Conservation (phyloP, 1,284 basidiomycete genomes). For the Ceratobasidium sp. region DNA sequence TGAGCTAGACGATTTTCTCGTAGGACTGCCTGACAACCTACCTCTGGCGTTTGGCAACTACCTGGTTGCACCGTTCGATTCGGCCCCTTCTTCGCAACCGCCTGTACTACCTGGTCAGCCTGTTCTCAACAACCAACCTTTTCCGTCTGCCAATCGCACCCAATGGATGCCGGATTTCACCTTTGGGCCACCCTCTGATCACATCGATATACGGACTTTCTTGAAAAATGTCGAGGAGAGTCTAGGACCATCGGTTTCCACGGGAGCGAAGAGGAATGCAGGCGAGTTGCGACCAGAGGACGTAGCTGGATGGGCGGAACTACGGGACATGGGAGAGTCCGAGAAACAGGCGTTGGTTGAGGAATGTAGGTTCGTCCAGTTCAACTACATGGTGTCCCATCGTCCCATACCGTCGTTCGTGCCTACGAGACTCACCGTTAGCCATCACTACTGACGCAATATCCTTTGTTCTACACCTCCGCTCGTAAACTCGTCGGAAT, state of each 20-base stretch:
- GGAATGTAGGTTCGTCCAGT: constrained; percentile 30
- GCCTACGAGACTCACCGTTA: neutral
- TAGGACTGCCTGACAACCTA: neutral
- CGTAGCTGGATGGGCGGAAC: constrained; percentile 23
- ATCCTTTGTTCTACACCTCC: neutral
- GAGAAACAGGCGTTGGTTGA: constrained; percentile 11
- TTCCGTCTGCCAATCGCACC: neutral
- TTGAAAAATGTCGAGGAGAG: constrained; percentile 6
- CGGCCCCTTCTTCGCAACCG: neutral
- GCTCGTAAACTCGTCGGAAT: neutral
- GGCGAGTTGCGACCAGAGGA: constrained; percentile 13
- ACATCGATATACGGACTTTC: constrained; percentile 14
- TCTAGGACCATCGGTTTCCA: neutral
- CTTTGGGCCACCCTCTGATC: constrained; percentile 27
- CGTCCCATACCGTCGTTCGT: neutral
- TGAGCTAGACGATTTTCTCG: constrained; percentile 11
- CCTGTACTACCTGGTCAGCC: neutral
- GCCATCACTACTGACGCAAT: constrained; percentile 1
- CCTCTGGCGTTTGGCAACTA: neutral
- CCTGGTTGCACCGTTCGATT: neutral
- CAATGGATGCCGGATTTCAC: constrained; percentile 36
- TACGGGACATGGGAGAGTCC: neutral
- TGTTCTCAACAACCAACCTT: neutral
- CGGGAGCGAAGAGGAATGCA: neutral
- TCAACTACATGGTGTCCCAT: too few species aligned